Evolutionary conservation across 164 flowering plant genomes (phyloP), one percentile per base, ranked within the genome.

Genomic region (Saururus chinensis): DNA sequence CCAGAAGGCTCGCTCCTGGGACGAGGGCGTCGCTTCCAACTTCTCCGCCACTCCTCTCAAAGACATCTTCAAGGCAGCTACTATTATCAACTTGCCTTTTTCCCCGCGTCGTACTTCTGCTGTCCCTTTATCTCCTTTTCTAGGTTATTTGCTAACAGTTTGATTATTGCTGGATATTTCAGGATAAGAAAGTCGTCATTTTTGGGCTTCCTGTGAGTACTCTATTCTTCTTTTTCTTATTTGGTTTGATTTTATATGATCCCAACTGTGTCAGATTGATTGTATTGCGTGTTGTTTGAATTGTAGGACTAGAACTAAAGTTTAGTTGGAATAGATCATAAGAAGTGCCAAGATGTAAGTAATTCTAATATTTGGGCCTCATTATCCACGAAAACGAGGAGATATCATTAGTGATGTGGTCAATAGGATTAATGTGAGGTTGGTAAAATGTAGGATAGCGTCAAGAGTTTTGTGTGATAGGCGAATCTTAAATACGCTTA

Each of bases 201-300:
- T 95, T 95, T 78, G 99, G 97, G 21, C 92, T 95, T 40, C 99
- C 99, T 66, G 99, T 88, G 76, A 90, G 95, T 81, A 40, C 21
- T 26, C 11, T 13, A 30, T 3, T 11, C 52, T 45, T 51, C 19
- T 37, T 9, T 10, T 57, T 62, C 48, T 40, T 10, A 17, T 51
- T 7, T 30, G 0, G 16, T 59, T 59, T 41, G 14, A 45, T 12
- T 12, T 45, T 0, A 30, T 30, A 30, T 30, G 6, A 30, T 45
- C 2, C 11, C 13, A 20, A 1, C 17, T 59, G 19, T 20, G 23
- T 25, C 7, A 49, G 30, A 9, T 42, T 58, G 7, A 14, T 22
- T 21, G 16, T n/a, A 2, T 2, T 2, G 6, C 6, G 2, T 30
- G 37, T 30, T 30, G 37, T 30, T 30, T 30, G 37, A n/a, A n/a